A percentile compares a stretch with the other conserved stretches of the same genome.
Conservation (phyloP, 192 early-diverging fungal genomes). For the Haplosporangium gracile region DNA sequence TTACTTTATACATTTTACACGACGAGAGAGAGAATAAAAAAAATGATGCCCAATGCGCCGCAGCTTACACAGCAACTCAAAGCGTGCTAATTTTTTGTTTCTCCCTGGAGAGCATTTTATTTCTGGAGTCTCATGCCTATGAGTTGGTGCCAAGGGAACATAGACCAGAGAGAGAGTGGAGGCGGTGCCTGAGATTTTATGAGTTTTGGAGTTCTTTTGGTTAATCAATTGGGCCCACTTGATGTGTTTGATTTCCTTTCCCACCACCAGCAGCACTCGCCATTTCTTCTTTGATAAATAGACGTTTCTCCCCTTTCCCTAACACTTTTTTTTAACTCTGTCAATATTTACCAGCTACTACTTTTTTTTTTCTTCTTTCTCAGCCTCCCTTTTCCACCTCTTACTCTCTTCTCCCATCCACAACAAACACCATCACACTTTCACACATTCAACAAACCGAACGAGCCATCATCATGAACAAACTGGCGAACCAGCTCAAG, state of each 20-base stretch:
- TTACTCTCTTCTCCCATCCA: not conserved
- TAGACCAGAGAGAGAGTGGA: not conserved
- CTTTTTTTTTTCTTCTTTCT: not conserved
- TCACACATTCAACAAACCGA: not conserved
- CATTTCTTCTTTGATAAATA: not conserved
- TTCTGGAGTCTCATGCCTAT: not conserved
- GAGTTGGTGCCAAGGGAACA: not conserved
- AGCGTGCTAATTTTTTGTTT: too few relatives aligned
- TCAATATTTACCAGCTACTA: not conserved
- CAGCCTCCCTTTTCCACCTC: not conserved
- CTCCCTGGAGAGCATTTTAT: not conserved
- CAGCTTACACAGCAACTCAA: not conserved
- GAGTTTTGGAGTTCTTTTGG: not conserved
- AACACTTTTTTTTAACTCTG: too few relatives aligned
- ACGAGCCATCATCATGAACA: slow-evolving; percentile 8
- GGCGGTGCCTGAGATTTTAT: not conserved
- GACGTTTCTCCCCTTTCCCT: too few relatives aligned
- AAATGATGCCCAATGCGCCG: not conserved
- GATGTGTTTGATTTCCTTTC: not conserved
- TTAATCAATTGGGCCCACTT: not conserved
- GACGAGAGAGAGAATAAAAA: too few relatives aligned
- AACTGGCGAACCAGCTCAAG: slow-evolving; percentile 6
- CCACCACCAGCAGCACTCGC: not conserved
- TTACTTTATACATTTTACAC: not conserved
- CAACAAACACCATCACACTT: not conserved